Percentiles rank a stretch among this genome's conserved stretches.
Conservation (phyloP, 257 asterid species). For the Nicotiana otophora region DNA sequence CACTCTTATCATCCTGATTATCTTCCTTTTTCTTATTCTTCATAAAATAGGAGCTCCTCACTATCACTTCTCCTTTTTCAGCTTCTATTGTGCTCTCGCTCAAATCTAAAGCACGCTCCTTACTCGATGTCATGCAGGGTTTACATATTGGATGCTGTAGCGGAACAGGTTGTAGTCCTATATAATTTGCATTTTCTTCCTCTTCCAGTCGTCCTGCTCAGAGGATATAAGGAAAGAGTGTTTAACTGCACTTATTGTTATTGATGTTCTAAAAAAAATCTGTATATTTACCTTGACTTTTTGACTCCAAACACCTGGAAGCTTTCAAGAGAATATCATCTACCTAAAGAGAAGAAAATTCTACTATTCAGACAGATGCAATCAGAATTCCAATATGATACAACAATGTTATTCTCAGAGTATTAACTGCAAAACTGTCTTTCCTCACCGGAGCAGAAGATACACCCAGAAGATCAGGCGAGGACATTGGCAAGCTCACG, state of each 20-base stretch:
- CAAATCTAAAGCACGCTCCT: slow-evolving; percentile 37
- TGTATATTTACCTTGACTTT: slow-evolving; percentile 36
- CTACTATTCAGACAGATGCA: background rate
- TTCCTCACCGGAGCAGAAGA: slow-evolving; percentile 1
- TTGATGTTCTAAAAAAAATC: background rate
- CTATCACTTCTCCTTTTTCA: slow-evolving; percentile 13
- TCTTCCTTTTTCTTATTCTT: slow-evolving; percentile 11
- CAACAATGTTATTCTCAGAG: background rate
- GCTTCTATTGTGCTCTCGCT: slow-evolving; percentile 16
- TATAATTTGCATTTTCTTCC: slow-evolving; percentile 14
- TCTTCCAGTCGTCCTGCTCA: slow-evolving; percentile 28
- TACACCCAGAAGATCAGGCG: slow-evolving; percentile 10
- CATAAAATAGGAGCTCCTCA: slow-evolving; percentile 33
- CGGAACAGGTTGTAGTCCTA: slow-evolving; percentile 16
- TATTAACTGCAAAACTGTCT: background rate
- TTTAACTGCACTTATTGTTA: background rate
- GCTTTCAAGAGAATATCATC: slow-evolving; percentile 20
- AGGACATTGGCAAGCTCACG: slow-evolving; percentile 14
- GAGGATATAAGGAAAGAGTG: background rate
- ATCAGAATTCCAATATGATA: background rate
- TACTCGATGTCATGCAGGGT: slow-evolving; percentile 53
- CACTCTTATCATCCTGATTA: slow-evolving; percentile 7
- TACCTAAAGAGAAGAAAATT: slow-evolving; percentile 28
- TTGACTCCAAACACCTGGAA: slow-evolving; percentile 28
- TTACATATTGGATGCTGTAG: slow-evolving; percentile 37